These are phyloP conservation scores for Metschnikowia reukaufii DNA, from an alignment of 805 yeast species.

Conservation along the genomic window DNA sequence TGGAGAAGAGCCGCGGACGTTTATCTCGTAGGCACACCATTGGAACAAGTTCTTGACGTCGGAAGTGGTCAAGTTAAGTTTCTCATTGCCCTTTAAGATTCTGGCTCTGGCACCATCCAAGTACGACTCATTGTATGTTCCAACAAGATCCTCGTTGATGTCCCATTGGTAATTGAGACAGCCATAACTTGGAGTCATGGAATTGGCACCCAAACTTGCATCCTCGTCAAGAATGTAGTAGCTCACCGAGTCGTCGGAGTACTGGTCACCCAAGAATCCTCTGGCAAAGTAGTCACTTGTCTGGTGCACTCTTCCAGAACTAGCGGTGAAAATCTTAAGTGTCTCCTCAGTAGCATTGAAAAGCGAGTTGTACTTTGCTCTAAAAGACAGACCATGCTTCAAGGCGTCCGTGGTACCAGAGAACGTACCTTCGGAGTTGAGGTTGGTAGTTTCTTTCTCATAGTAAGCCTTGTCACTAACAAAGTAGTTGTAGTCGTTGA, in stretches of 20 bases:
- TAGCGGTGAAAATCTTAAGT: conserved; percentile 57
- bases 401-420: conserved; percentile 54
- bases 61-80: conserved; percentile 46
- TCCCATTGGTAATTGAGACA: conserved; percentile 39
- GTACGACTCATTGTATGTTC: conserved; percentile 41
- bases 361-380: conserved; percentile 50
- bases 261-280: conserved; percentile 55
- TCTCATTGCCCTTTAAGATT: conserved; percentile 54
- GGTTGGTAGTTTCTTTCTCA: conserved; percentile 52
- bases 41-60: conserved; percentile 57
- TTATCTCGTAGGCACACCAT: conserved; percentile 75
- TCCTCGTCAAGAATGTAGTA: conserved; percentile 48
- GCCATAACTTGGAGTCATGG: conserved; percentile 54
- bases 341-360: conserved; percentile 30
- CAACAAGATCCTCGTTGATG: conserved; percentile 25
- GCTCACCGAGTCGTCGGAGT: conserved; percentile 30
- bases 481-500: conserved; percentile 55
- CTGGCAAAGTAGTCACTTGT: conserved; percentile 56
- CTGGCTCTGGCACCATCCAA: conserved; percentile 55
- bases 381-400: conserved; percentile 49
- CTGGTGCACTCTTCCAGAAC: conserved; percentile 53
- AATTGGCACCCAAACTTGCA: conserved; percentile 52
- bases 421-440: conserved; percentile 44
- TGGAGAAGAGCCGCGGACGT: conserved; percentile 63
- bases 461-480: conserved; percentile 35